Percentiles rank a stretch among this genome's conserved stretches.
Conservation (phyloP, 345 rosid species). For the Turritis glabra region DNA sequence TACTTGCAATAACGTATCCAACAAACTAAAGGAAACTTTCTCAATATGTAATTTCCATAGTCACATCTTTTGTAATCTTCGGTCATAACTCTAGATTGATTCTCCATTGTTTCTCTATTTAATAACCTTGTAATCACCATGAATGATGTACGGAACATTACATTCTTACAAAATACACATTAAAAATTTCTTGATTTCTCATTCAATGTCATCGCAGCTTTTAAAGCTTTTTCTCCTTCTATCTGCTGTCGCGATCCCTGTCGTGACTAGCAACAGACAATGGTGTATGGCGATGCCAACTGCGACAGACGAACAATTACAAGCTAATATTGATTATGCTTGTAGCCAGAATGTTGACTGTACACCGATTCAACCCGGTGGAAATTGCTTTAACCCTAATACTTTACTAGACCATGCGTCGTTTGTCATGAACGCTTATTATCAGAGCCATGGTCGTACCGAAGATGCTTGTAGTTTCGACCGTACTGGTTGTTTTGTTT, state of each 20-base stretch:
- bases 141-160: not conserved
- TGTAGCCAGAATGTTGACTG: slow-evolving; percentile 66
- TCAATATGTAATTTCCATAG: not conserved
- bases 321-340: slow-evolving; percentile 64
- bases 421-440: slow-evolving; percentile 72
- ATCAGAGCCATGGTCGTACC: slow-evolving; percentile 43
- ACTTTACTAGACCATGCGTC: slow-evolving; percentile 63
- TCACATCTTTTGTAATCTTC: not conserved
- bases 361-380: slow-evolving; percentile 58
- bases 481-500: not conserved
- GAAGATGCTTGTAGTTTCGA: not conserved
- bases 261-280: slow-evolving; percentile 32
- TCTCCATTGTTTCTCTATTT: not conserved
- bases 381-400: slow-evolving; percentile 70
- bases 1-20: not conserved
- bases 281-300: slow-evolving; percentile 62
- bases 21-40: no score
- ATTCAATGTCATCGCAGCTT: slow-evolving; percentile 4
- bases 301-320: slow-evolving; percentile 50
- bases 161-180: not conserved
- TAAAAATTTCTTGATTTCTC: not conserved
- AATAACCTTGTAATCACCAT: not conserved
- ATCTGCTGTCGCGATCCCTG: not conserved
- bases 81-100: not conserved
- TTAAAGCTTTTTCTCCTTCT: not conserved